Evolutionary conservation across 805 yeast species (phyloP), one percentile per base, ranked within the genome.

Genomic region (Saccharomycopsis guyanensis): DNA sequence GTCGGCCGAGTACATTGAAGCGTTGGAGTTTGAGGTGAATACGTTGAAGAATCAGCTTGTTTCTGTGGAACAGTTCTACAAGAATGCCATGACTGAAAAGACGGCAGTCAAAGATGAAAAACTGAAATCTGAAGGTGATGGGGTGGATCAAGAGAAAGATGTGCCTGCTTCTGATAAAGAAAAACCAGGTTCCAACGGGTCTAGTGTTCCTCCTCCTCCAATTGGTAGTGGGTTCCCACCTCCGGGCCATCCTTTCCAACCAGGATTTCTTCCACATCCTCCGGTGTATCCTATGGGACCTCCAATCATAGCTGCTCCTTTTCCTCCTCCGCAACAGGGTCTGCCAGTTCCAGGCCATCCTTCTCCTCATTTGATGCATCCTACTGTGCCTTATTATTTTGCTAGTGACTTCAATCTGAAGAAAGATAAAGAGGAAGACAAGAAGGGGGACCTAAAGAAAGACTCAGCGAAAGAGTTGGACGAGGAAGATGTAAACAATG

Each of bases 1-100:
- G 54, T 63, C 71, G 1, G 68, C 65, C 5, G 71, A 67, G 42
- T 69, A 70, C 53, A 70, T 70, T 38, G 63, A 66, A 27, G 49
- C 59, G 3, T 55, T 70, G 33, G 69, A 70, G 40, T 57, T 50
- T 19, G 64, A 65, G 41, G 49, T 58, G 27, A 48, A 47, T 3
- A 50, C 47, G 6, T 42, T 64, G 23, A 44, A 56, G 24, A 42
- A 51, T 5, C 51, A 57, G 25, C 38, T 55, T 16, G 54, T 51
- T 18, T 46, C 53, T 3, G 38, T 58, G n/a, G 56, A 54, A 36
- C 58, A 56, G 4, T 45, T 33, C 31, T 46, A 42, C 29, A 37
- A 40, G 19, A 43, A 46, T 10, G 42, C 38, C 13, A 20, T 23
- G 6, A 22, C 35, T 19, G 15, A 18, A 10, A 19, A 20, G 15